phyloP scores from a whole-genome alignment of 805 yeast species.

The Candida easanensis region DNA sequence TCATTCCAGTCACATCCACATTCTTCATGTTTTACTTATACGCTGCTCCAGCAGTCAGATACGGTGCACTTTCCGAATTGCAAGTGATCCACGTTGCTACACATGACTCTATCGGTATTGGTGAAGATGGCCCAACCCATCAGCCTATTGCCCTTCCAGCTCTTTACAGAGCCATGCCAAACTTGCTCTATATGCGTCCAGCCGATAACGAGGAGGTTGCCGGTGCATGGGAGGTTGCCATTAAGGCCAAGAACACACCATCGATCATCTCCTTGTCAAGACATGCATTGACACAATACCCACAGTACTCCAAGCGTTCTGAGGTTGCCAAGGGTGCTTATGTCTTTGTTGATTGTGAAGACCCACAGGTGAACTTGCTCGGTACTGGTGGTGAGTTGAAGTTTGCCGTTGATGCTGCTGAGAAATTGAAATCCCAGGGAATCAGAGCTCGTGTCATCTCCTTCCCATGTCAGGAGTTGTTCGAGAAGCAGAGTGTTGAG shows the following conservation, averaged over 20 bases:
- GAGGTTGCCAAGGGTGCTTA: constrained; percentile 96
- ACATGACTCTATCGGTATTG: constrained; percentile 86
- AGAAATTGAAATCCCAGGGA: constrained; percentile 62
- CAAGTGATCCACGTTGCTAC: constrained; percentile 88
- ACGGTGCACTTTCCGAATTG: constrained; percentile 78
- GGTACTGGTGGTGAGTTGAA: constrained; percentile 94
- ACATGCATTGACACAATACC: constrained; percentile 90
- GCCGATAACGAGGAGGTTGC: constrained; percentile 89
- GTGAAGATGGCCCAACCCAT: constrained; percentile 94
- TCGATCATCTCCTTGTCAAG: constrained; percentile 74
- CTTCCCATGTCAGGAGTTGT: constrained; percentile 86
- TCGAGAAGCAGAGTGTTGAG: constrained; percentile 75
- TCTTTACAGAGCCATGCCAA: constrained; percentile 82
- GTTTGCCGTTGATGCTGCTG: constrained; percentile 77
- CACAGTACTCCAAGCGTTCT: constrained; percentile 70
- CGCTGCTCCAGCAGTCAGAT: constrained; percentile 85
- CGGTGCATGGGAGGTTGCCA: constrained; percentile 72
- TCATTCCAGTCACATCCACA: constrained; percentile 93
- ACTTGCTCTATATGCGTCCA: constrained; percentile 85
- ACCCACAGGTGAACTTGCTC: constrained; percentile 71
- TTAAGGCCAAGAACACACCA: constrained; percentile 64
- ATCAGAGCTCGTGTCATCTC: constrained; percentile 82
- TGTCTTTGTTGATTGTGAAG: constrained; percentile 57
- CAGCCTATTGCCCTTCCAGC: constrained; percentile 89
- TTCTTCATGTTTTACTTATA: constrained; percentile 90